Conservation (phyloP, 805 yeast species). For the Saturnispora diversa region DNA sequence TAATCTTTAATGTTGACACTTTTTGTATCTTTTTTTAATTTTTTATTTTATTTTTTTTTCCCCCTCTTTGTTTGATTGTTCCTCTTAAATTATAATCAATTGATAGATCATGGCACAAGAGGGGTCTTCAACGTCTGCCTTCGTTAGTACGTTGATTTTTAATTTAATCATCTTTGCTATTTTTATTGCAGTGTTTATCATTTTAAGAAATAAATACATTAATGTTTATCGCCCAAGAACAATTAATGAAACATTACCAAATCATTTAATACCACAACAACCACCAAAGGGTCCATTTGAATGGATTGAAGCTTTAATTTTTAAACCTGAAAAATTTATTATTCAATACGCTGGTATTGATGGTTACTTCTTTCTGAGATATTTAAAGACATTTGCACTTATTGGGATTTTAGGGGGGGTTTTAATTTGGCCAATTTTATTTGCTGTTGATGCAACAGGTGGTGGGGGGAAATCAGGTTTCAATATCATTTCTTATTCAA, state of each 20-base stretch:
- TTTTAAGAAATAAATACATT: constrained; percentile 35
- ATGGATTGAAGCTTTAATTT: constrained; percentile 48
- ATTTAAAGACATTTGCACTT: constrained; percentile 45
- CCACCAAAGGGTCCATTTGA: constrained; percentile 29
- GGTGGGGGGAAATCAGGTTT: constrained; percentile 51
- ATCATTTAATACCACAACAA: constrained; percentile 31
- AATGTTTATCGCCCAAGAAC: constrained; percentile 49
- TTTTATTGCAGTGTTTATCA: constrained; percentile 34
- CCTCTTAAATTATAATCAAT: no score
- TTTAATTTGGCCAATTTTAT: constrained; percentile 57
- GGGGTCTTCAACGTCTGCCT: constrained; percentile 39
- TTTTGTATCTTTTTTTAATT: no score
- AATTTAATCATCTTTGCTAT: constrained; percentile 36
- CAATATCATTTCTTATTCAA: constrained; percentile 55
- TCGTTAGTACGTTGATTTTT: constrained; percentile 40
- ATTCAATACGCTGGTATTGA: constrained; percentile 68
- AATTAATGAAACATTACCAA: constrained; percentile 38
- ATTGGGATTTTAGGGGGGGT: constrained; percentile 47
- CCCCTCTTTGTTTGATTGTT: no score
- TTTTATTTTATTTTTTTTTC: no score
- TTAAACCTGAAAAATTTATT: constrained; percentile 51
- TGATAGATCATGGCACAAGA: constrained; percentile 4
- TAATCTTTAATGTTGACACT: no score
- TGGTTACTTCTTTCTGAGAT: constrained; percentile 69
- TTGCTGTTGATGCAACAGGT: constrained; percentile 69